Base-by-base conservation (phyloP, 2,329 filamentous ascomycete genomes). In the Teratosphaeria viscida region DNA sequence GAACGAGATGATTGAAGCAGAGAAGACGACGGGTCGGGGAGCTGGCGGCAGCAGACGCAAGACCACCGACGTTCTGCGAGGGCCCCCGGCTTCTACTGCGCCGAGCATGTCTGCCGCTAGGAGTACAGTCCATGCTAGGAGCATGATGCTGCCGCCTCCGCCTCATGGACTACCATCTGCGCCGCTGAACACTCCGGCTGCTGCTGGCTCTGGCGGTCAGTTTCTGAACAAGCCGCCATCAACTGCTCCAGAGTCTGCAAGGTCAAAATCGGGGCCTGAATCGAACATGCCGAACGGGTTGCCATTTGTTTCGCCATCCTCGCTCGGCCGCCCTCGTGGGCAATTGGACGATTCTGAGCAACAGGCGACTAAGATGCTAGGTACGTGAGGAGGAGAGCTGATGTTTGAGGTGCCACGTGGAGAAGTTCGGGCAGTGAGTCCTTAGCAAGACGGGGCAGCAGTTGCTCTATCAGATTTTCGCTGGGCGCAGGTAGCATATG, bases 1-100 rank as follows among this genome's bases (percentile, higher is more conserved):
- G 3, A 61, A 69, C 35, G 62, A 64, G 19, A 68, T 70, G 52
- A 60, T 62, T n/a, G 47, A 52, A 29, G 19, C 34, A 19, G 54
- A 49, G 35, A 54, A 35, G 35, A 59, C 37, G 26, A 56, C 26
- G 34, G 26, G 10, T n/a, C 56, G 56, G 12, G 43, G 37, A 11
- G n/a, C n/a, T 49, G 43, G 43, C 43, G 43, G 43, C 8, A 10
- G n/a, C n/a, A 49, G 43, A n/a, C n/a, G 43, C 5, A 49, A 49
- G 16, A 49, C 43, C 8, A 11, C 43, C 16, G 43, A 49, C 11
- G 43, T n/a, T 16, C 19, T 49, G 16, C 6, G 43, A 6, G 43
- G 43, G 8, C 5, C 5, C 19, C 37, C 37, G 11, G 43, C 43
- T 19, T 49, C 43, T 23, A 49, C 43, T 49, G 43, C 19, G 8